Conservation (phyloP, 495 filamentous ascomycete species). For the Hyaloscypha bicolor region DNA sequence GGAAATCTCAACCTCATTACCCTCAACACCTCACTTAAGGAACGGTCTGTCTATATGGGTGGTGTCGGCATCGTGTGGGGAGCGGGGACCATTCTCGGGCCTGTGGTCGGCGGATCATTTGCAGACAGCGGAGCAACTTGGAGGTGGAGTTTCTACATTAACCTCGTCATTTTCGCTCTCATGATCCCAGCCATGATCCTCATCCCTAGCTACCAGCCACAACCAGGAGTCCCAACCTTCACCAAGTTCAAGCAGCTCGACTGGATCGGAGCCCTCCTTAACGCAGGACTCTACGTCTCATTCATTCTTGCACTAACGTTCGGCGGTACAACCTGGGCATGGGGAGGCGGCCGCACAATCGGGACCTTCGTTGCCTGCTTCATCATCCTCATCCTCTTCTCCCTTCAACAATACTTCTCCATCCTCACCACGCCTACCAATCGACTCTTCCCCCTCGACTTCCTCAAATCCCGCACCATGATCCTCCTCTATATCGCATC, state of each 20-base stretch:
- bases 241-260: conserved; percentile 20
- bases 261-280: conserved; percentile 38
- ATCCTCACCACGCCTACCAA: conserved; percentile 48
- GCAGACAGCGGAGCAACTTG: conserved; percentile 38
- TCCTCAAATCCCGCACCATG: conserved; percentile 41
- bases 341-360: conserved; percentile 49
- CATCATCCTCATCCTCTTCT: conserved; percentile 49
- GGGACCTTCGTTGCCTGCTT: conserved; percentile 46
- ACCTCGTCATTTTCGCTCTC: conserved; percentile 13
- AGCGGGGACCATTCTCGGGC: conserved; percentile 47
- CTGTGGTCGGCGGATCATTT: conserved; percentile 46
- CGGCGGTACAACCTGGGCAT: conserved; percentile 49
- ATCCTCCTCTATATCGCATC: conserved; percentile 44
- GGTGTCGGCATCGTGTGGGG: conserved; percentile 48
- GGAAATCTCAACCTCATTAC: conserved; percentile 38
- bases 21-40: conserved; percentile 38
- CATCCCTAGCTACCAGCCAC: conserved; percentile 13
- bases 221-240: conserved; percentile 5
- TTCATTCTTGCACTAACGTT: conserved; percentile 50
- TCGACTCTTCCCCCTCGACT: conserved; percentile 56
- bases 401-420: conserved; percentile 46
- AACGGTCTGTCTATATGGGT: conserved; percentile 48
- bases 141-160: conserved; percentile 42
- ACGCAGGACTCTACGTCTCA: conserved; percentile 36
- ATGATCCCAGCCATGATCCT: conserved; percentile 12